Evolutionary conservation across 768 basidiomycete species (phyloP).

Genomic region (Termitomyces sp.): DNA sequence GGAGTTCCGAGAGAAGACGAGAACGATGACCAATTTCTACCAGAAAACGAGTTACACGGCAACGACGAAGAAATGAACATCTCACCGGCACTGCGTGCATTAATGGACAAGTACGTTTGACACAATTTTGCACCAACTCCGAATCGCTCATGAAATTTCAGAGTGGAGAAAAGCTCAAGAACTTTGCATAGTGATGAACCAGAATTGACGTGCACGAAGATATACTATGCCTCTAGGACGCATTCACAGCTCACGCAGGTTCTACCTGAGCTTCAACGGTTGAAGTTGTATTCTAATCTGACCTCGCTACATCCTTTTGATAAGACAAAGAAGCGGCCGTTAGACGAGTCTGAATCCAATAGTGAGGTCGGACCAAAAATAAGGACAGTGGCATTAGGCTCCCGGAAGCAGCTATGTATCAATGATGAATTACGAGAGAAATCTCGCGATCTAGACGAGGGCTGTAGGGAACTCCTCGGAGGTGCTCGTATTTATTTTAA

Average conservation of each 20-base stretch:
- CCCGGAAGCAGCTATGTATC: slow-evolving; percentile 89
- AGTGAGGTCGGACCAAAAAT: slow-evolving; percentile 17
- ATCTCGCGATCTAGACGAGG: slow-evolving; percentile 76
- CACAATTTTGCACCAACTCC: background rate
- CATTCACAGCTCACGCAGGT: slow-evolving; percentile 95
- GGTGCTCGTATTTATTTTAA: slow-evolving; percentile 33
- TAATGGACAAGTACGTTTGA: slow-evolving; percentile 68
- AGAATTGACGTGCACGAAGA: slow-evolving; percentile 68
- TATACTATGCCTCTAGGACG: slow-evolving; percentile 92
- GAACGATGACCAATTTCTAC: slow-evolving; percentile 70
- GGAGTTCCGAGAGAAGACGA: slow-evolving; percentile 23
- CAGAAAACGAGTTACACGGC: slow-evolving; percentile 41
- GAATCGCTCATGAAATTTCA: slow-evolving; percentile 10
- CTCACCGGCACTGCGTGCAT: slow-evolving; percentile 69
- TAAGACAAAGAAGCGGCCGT: slow-evolving; percentile 16
- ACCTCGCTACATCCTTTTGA: slow-evolving; percentile 19
- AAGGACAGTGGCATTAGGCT: slow-evolving; percentile 82
- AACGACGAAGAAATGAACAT: slow-evolving; percentile 50
- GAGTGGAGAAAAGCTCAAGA: slow-evolving; percentile 28
- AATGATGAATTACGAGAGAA: slow-evolving; percentile 69
- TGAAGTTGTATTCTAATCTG: slow-evolving; percentile 42
- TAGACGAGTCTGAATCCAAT: slow-evolving; percentile 21
- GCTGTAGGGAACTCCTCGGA: slow-evolving; percentile 74
- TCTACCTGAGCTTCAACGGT: slow-evolving; percentile 73
- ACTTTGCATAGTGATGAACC: slow-evolving; percentile 20